Evolutionary conservation across 148 eudicot species (phyloP).

Genomic region (Rhododendron williamsianum): DNA sequence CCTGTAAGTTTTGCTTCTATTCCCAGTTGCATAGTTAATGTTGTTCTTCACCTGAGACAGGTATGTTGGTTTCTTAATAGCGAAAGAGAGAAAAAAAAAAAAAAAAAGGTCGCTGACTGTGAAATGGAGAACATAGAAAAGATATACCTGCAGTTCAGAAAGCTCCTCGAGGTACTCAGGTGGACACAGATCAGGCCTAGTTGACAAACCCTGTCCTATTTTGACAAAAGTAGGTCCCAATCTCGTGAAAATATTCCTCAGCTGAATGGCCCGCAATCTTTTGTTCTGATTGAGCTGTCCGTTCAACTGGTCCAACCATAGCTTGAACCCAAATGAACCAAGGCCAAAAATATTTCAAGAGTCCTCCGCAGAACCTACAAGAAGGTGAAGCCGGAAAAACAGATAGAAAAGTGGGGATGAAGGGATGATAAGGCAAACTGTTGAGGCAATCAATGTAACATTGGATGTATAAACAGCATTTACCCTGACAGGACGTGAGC

Average conservation of each 20-base stretch:
- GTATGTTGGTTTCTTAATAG: not conserved
- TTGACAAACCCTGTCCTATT: constrained; percentile 95
- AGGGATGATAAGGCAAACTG: not conserved
- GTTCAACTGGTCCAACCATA: constrained; percentile 73
- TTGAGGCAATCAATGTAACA: not conserved
- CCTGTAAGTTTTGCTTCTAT: not conserved
- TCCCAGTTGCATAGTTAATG: not conserved
- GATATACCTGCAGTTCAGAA: constrained; percentile 73
- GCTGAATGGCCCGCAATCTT: constrained; percentile 55
- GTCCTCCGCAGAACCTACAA: constrained; percentile 64
- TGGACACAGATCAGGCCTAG: constrained; percentile 94
- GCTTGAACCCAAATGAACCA: constrained; percentile 67
- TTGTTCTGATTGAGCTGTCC: constrained; percentile 54
- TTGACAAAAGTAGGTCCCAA: constrained; percentile 97
- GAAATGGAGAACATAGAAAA: not conserved
- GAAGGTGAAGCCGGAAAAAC: not conserved
- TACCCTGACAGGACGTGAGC: constrained; percentile 82
- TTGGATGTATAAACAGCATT: not conserved
- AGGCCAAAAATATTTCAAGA: constrained; percentile 59
- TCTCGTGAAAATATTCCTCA: constrained; percentile 63
- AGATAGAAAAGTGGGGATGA: not conserved
- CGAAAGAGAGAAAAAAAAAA: not conserved
- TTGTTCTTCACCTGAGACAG: not conserved
- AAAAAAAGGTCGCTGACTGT: not conserved
- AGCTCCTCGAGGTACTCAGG: constrained; percentile 96